Percentiles rank a stretch among this genome's conserved stretches.
Conservation (phyloP, 495 filamentous ascomycete genomes). For the Hypoxylon fuscum region DNA sequence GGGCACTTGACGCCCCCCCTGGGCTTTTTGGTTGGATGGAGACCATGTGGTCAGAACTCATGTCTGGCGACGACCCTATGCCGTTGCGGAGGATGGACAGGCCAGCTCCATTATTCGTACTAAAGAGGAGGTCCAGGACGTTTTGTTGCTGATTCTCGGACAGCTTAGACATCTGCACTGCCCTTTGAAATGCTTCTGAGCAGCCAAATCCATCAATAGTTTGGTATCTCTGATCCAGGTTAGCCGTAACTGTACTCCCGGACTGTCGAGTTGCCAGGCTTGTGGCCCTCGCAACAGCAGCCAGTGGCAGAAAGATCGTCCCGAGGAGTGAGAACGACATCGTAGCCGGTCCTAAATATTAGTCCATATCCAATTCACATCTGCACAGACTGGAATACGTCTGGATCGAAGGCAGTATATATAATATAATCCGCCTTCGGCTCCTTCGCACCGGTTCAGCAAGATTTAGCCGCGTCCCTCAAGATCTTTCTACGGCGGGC, state of each 20-base stretch:
- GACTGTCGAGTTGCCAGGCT: conserved; percentile 24
- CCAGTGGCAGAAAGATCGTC: conserved; percentile 8
- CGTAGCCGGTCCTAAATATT: neutral
- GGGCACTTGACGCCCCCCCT: conserved; percentile 43
- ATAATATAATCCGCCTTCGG: neutral
- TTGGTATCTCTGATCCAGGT: conserved; percentile 52
- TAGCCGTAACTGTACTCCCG: conserved; percentile 47
- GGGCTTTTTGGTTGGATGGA: conserved; percentile 56
- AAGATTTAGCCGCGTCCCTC: conserved; percentile 20
- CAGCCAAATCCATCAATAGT: conserved; percentile 61
- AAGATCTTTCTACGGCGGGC: neutral
- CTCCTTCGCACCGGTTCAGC: neutral
- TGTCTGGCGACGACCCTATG: conserved; percentile 58
- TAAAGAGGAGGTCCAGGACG: conserved; percentile 59
- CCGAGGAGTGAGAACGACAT: conserved; percentile 10
- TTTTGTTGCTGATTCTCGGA: conserved; percentile 46
- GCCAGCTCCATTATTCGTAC: conserved; percentile 55
- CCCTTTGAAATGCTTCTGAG: conserved; percentile 61
- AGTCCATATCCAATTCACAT: neutral
- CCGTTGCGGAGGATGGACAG: conserved; percentile 64
- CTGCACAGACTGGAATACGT: no score
- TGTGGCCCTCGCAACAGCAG: conserved; percentile 8
- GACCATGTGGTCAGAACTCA: conserved; percentile 52
- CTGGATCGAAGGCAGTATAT: neutral
- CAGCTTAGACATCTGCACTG: conserved; percentile 46